A percentile compares a stretch with the other conserved stretches of the same genome.
Conservation (phyloP, 2,329 filamentous ascomycete species). For the Hansfordia pulvinata region DNA sequence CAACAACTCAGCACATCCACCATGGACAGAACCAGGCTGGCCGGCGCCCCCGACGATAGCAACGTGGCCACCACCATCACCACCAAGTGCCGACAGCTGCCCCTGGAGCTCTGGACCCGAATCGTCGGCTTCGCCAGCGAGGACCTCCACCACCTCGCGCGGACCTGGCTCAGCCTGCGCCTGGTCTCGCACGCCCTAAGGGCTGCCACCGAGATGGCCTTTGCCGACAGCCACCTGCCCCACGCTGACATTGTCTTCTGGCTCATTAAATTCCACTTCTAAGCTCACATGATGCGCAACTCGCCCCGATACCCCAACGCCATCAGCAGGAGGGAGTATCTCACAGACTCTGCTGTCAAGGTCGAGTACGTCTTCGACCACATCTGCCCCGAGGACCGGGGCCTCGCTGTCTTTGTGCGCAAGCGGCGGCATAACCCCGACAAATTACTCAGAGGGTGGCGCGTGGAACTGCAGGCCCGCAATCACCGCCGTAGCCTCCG, state of each 20-base stretch:
- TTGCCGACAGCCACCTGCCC: constrained; percentile 4
- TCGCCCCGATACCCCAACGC: too few relatives aligned
- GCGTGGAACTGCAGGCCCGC: constrained; percentile 1
- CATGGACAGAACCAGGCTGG: background rate
- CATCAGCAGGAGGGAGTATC: too few relatives aligned
- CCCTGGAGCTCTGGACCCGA: constrained; percentile 5
- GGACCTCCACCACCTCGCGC: constrained; percentile 6
- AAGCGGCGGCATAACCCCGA: constrained; percentile 1
- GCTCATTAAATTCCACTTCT: constrained; percentile 2
- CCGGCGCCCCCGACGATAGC: too few relatives aligned
- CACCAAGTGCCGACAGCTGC: constrained; percentile 2
- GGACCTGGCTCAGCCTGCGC: constrained; percentile 6
- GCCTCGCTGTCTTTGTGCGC: constrained; percentile 1
- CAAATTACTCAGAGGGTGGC: constrained; percentile 3
- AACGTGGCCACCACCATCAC: background rate
- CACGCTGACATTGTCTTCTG: constrained; percentile 4
- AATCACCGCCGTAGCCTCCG: too few relatives aligned
- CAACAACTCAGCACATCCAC: background rate
- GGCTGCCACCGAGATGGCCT: constrained; percentile 5
- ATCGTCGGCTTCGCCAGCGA: constrained; percentile 5
- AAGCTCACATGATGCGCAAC: too few relatives aligned
- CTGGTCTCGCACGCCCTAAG: constrained; percentile 5
- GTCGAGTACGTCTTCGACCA: constrained; percentile 1
- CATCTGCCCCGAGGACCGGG: background rate
- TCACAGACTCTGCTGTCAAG: too few relatives aligned